phyloP scores from a whole-genome alignment of 73 alveolate genomes.

The Uronychia binucleata region DNA sequence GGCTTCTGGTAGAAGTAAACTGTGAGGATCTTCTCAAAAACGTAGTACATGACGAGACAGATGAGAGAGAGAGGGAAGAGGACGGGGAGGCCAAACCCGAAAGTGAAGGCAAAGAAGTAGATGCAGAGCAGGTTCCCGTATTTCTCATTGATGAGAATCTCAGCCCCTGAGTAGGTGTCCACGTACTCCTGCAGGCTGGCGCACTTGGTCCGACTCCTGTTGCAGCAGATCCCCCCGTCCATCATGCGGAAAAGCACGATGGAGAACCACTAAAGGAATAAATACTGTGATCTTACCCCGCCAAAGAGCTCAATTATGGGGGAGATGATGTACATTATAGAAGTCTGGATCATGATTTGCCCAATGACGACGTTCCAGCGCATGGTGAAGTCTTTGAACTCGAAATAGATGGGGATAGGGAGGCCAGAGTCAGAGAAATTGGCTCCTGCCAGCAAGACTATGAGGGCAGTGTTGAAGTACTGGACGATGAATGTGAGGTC shows the following conservation, averaged over 20 bases:
- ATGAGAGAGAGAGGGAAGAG: slow-evolving; percentile 47
- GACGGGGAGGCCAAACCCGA: slow-evolving; percentile 56
- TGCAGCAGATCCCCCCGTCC: slow-evolving; percentile 30
- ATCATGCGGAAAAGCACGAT: slow-evolving; percentile 10
- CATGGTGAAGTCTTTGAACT: slow-evolving; percentile 33
- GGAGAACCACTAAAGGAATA: background rate
- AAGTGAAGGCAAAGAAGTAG: slow-evolving; percentile 27
- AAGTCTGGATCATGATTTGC: slow-evolving; percentile 16
- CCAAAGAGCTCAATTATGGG: slow-evolving; percentile 44
- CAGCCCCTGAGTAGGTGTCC: slow-evolving; percentile 60
- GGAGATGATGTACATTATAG: slow-evolving; percentile 29
- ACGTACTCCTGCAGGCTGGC: slow-evolving; percentile 45
- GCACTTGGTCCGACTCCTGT: slow-evolving; percentile 14
- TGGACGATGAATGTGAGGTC: slow-evolving; percentile 23
- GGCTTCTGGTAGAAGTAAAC: slow-evolving; percentile 51
- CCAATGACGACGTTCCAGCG: slow-evolving; percentile 53
- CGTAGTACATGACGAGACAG: slow-evolving; percentile 14
- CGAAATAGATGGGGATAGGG: background rate
- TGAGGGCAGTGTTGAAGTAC: slow-evolving; percentile 59
- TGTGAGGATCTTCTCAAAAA: slow-evolving; percentile 21
- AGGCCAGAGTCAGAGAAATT: slow-evolving; percentile 40
- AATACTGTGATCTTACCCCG: background rate
- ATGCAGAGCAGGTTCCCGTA: slow-evolving; percentile 26
- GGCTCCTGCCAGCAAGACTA: slow-evolving; percentile 34
- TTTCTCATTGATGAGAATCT: slow-evolving; percentile 34